Evolutionary conservation across 139 green algal genomes (phyloP).

Genomic region (Auxenochlorella pyrenoidosa): DNA sequence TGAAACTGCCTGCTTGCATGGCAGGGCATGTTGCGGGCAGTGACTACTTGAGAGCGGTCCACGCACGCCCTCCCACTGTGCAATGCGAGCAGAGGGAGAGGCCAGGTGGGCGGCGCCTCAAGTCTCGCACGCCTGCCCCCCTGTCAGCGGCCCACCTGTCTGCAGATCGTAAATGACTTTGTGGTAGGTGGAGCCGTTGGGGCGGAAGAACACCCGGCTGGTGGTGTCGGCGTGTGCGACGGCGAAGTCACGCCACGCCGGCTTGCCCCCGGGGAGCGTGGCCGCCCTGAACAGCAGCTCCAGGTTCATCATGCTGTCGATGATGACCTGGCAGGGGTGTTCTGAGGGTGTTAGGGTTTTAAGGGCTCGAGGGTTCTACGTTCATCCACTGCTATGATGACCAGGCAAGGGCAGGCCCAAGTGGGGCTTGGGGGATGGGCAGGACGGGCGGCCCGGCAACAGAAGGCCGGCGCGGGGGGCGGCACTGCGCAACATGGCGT

Average conservation of each 20-base stretch:
- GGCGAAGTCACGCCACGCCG: background rate
- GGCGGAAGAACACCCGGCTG: background rate
- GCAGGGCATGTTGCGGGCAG: background rate
- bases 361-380: no score
- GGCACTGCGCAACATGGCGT: no score
- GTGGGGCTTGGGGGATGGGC: no score
- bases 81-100: no score
- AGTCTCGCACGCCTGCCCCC: background rate
- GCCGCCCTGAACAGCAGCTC: background rate
- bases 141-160: background rate
- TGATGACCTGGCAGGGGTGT: background rate
- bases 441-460: no score
- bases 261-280: background rate
- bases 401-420: no score
- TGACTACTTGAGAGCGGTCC: background rate
- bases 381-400: no score
- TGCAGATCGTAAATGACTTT: background rate
- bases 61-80: no score
- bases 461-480: no score
- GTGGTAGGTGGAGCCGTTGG: background rate
- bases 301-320: slow-evolving; percentile 21
- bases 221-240: background rate
- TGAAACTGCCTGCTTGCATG: background rate
- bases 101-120: background rate
- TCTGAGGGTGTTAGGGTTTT: no score